Conservation (phyloP, 1,139 yeast species). For the Lodderomyces oxycetoniae region DNA sequence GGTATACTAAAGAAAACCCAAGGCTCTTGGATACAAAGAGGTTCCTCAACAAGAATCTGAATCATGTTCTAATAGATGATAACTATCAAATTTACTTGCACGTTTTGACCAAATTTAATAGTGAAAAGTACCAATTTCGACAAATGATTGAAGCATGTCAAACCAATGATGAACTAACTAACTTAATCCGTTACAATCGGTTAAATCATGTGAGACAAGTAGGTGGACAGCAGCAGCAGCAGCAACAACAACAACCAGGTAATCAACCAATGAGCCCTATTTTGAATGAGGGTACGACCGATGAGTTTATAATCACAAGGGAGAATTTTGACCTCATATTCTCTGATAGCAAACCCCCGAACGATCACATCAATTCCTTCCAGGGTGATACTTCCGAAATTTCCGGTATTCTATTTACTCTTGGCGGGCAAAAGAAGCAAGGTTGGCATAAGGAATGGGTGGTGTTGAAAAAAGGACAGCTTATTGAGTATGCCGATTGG, state of each 20-base stretch:
- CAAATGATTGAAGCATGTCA: slow-evolving; percentile 42
- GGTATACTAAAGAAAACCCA: slow-evolving; percentile 13
- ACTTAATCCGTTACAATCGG: slow-evolving; percentile 27
- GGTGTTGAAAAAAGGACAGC: slow-evolving; percentile 59
- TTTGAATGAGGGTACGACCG: slow-evolving; percentile 13
- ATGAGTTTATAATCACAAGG: slow-evolving; percentile 20
- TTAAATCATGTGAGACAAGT: slow-evolving; percentile 18
- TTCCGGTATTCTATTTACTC: slow-evolving; percentile 59
- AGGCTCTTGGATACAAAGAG: slow-evolving; percentile 18
- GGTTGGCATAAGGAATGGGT: slow-evolving; percentile 96
- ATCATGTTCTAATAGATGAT: slow-evolving; percentile 19
- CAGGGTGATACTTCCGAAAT: slow-evolving; percentile 27
- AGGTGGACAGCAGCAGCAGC: neutral
- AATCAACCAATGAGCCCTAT: neutral
- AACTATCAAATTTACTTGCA: slow-evolving; percentile 32
- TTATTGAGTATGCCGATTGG: slow-evolving; percentile 79
- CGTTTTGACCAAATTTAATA: slow-evolving; percentile 36
- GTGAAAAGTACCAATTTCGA: slow-evolving; percentile 40
- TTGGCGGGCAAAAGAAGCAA: slow-evolving; percentile 69
- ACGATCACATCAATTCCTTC: too few species aligned
- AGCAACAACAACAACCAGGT: neutral
- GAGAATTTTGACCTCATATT: slow-evolving; percentile 35
- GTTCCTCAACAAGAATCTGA: slow-evolving; percentile 22
- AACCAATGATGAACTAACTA: slow-evolving; percentile 40
- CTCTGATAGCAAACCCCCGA: slow-evolving; percentile 13